Evolutionary conservation across 225 moss, liverwort and hornwort species (phyloP).

Genomic region (Ulota crispa): DNA sequence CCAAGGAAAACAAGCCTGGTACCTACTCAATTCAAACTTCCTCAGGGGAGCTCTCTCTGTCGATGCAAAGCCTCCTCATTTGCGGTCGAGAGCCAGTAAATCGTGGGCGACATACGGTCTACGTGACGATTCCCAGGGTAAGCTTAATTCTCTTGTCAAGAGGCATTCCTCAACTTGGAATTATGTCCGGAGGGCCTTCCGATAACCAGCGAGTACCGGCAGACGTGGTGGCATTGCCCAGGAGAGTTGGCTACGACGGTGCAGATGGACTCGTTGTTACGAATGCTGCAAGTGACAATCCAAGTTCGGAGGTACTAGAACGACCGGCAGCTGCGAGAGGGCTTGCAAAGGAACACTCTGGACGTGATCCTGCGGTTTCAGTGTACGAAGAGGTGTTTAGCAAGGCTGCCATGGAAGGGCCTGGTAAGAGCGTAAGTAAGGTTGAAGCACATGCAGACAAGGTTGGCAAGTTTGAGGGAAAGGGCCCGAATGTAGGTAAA

Average conservation of each 20-base stretch:
- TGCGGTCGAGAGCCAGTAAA: no score
- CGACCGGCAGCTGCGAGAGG: not conserved
- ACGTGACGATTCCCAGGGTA: not conserved
- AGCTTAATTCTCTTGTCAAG: not conserved
- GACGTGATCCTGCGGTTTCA: constrained; percentile 8
- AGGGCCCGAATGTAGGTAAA: constrained; percentile 25
- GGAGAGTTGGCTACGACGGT: not conserved
- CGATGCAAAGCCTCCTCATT: no score
- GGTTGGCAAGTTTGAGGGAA: constrained; percentile 25
- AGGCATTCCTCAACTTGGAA: not conserved
- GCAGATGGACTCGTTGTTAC: not conserved
- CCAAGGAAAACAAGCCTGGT: no score
- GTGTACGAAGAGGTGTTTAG: constrained; percentile 20
- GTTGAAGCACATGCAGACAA: constrained; percentile 4
- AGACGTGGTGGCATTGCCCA: not conserved
- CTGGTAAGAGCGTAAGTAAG: constrained; percentile 1
- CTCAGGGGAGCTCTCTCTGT: no score
- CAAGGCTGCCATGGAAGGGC: constrained; percentile 16
- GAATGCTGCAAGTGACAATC: not conserved
- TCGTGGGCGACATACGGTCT: not conserved
- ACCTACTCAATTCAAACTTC: no score
- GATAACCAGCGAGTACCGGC: not conserved
- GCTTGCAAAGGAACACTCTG: not conserved
- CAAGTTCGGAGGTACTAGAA: not conserved
- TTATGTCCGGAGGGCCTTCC: not conserved